Base-by-base conservation (phyloP, 108 stramenopile species). In the Nitzschia putrida region DNA sequence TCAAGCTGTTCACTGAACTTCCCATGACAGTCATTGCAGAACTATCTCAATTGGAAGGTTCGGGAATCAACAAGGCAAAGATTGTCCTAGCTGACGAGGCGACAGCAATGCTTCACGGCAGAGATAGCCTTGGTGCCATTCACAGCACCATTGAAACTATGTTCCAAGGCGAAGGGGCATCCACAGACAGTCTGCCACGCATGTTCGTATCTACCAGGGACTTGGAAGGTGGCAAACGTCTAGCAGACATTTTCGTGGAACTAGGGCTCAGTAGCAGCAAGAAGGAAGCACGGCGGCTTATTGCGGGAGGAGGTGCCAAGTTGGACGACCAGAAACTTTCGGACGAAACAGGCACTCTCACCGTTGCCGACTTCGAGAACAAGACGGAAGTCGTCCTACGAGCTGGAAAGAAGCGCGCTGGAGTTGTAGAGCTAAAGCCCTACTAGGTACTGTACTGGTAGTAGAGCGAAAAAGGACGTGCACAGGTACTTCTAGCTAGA, bases 51-150 rank as follows among this genome's bases (percentile, higher is more conserved):
- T 64, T 91, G 50, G 64, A 85, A 57, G 96, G 96, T 14, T 81
- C 95, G 4, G 88, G 82, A 16, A 87, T 97, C 47, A 97, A 98
- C 66, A 80, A 94, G 69, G 96, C 95, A 53, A 98, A 99, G 78
- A 75, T 92, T 67, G 78, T 96, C 11, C 86, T 99, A 65, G 98
- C 98, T 2, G 96, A 98, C 65, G 95, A 97, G 63, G 93, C 96
- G 7, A 97, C 96, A 37, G 83, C 86, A 4, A 64, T 98, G 79
- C 81, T 98, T 63, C 97, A 98, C 72, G 98, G 98, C 8, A 44
- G 79, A 23, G 92, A 90, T 3, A 93, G 95, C 64, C 63, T 98
- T 39, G 57, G 44, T 8, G 57, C 70, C 37, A 98, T 98, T 61
- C 94, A 96, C 61, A 84, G 94, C 44, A 97, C 97, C 1, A 79